Percentiles rank a stretch among this genome's conserved stretches.
phyloP scores from a whole-genome alignment of 1,139 yeast genomes.

The Zygoascus meyerae region DNA sequence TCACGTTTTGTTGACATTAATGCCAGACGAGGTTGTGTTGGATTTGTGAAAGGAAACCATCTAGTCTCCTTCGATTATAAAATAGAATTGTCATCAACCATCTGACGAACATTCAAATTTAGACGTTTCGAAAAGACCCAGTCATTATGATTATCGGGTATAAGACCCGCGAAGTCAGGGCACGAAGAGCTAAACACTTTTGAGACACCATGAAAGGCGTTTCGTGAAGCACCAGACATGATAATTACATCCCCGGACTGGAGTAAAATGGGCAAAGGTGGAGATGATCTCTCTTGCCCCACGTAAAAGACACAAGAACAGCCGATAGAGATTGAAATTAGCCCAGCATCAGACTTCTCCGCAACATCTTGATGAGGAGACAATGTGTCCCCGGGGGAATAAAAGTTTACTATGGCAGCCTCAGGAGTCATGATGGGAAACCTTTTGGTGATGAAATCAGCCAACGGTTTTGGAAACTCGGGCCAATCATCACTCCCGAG shows the following conservation, averaged over 20 bases:
- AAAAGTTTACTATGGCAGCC: conserved; percentile 42
- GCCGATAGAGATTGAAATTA: conserved; percentile 36
- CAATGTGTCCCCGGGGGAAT: conserved; percentile 39
- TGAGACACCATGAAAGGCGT: conserved; percentile 42
- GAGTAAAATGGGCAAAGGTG: conserved; percentile 33
- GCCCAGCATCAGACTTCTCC: conserved; percentile 34
- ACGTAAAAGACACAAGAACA: conserved; percentile 37
- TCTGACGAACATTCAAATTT: conserved; percentile 40
- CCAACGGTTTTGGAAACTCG: conserved; percentile 31
- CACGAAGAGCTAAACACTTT: conserved; percentile 32
- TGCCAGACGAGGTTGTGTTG: no score
- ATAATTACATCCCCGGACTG: conserved; percentile 38
- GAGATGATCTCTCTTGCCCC: conserved; percentile 23
- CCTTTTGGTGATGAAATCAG: conserved; percentile 9
- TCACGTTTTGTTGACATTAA: no score
- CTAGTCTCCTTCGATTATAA: background rate
- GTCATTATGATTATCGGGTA: conserved; percentile 22
- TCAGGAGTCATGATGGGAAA: conserved; percentile 30
- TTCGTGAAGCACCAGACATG: conserved; percentile 39
- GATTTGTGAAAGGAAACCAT: no score
- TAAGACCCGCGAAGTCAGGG: conserved; percentile 25
- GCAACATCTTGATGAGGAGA: conserved; percentile 44
- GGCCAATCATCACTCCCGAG: conserved; percentile 34
- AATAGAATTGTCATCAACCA: conserved; percentile 28
- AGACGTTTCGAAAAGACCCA: conserved; percentile 37